A percentile compares a stretch with the other conserved stretches of the same genome.
phyloP scores from a whole-genome alignment of 345 rosid genomes.

The Boechera stricta region DNA sequence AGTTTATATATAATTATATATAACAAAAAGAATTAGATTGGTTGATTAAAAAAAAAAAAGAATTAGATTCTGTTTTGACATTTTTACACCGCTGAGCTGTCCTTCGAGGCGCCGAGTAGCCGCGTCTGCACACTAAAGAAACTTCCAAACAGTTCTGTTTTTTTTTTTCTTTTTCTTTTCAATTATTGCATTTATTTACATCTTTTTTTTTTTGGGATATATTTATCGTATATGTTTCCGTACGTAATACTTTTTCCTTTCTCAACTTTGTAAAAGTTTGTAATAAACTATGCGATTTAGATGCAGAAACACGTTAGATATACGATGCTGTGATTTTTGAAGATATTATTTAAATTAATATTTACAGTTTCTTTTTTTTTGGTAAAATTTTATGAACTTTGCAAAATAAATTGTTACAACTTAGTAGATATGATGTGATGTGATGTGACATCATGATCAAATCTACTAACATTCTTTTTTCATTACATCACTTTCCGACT shows the following conservation, averaged over 20 bases:
- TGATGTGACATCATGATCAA: background rate
- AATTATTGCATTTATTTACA: background rate
- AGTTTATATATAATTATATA: background rate
- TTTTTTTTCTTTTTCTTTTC: background rate
- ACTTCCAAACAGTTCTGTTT: conserved; percentile 11
- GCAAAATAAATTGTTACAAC: no score
- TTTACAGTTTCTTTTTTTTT: no score
- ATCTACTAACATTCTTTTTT: no score
- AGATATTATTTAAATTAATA: no score
- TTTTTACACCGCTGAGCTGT: conserved; percentile 34
- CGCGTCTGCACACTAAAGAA: conserved; percentile 38
- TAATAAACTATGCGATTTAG: background rate
- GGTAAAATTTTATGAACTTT: no score
- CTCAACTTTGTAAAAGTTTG: background rate
- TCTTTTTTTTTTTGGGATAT: background rate
- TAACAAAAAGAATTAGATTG: conserved; percentile 29
- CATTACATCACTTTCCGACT: no score
- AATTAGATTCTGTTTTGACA: conserved; percentile 42
- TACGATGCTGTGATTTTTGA: background rate
- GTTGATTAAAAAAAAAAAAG: background rate
- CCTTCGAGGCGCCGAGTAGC: conserved; percentile 42
- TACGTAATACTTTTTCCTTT: background rate
- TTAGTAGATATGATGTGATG: no score
- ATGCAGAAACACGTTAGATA: background rate
- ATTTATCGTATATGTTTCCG: background rate